Percentiles rank a stretch among this genome's conserved stretches.
Evolutionary conservation across 1,284 basidiomycete species (phyloP).

Genomic region (Sutorius eximius): DNA sequence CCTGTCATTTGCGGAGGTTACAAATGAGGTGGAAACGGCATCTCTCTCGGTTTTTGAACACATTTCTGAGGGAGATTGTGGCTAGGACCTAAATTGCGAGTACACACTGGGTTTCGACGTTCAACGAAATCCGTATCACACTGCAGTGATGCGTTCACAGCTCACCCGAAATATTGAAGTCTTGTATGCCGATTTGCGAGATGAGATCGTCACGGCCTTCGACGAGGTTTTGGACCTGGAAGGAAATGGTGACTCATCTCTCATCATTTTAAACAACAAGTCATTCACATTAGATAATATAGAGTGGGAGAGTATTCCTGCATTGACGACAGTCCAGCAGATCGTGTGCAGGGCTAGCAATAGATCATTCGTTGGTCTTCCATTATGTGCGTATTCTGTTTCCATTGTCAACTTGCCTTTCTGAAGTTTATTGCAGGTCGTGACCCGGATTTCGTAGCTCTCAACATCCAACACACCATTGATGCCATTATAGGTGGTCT

Average conservation of each 20-base stretch:
- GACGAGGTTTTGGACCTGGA: slow-evolving; percentile 22
- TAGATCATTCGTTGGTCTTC: slow-evolving; percentile 41
- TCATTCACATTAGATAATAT: not conserved
- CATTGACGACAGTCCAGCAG: slow-evolving; percentile 19
- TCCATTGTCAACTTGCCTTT: not conserved
- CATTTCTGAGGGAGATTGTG: not conserved
- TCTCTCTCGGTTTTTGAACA: too few relatives aligned
- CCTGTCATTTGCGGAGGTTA: slow-evolving; percentile 37
- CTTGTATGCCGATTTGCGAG: slow-evolving; percentile 29
- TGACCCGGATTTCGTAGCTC: slow-evolving; percentile 35
- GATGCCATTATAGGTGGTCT: slow-evolving; percentile 31
- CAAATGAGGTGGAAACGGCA: slow-evolving; percentile 35
- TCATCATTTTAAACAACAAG: not conserved
- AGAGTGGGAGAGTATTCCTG: slow-evolving; percentile 29
- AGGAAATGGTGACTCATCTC: slow-evolving; percentile 16
- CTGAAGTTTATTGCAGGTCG: slow-evolving; percentile 33
- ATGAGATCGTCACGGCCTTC: slow-evolving; percentile 34
- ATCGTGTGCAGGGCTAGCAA: slow-evolving; percentile 37
- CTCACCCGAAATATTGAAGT: slow-evolving; percentile 33
- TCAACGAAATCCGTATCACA: slow-evolving; percentile 28
- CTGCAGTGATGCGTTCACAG: slow-evolving; percentile 22
- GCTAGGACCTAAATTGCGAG: slow-evolving; percentile 20
- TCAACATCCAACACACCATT: slow-evolving; percentile 37
- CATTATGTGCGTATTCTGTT: slow-evolving; percentile 31
- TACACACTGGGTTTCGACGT: slow-evolving; percentile 30